Evolutionary conservation across 2,329 filamentous ascomycete genomes (phyloP), one percentile per base, ranked within the genome.

Genomic region (Cladophialophora bantiana): DNA sequence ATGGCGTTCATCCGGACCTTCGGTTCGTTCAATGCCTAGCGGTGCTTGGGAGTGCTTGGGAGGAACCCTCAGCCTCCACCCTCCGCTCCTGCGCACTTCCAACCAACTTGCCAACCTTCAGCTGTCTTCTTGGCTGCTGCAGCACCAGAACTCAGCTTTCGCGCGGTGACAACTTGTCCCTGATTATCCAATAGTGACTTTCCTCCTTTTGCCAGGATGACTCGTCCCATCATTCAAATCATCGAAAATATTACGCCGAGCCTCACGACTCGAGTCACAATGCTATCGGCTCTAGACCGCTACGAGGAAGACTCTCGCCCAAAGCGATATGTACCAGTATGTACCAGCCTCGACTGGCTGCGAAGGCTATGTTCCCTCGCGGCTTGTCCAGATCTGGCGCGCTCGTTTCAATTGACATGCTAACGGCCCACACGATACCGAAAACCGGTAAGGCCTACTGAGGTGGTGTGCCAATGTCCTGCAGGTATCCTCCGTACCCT

Each of bases 401-500:
- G n/a, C 18, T 5, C 50, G 45, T 34, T 26, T n/a, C 59, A 61
- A 32, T 26, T 40, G 45, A 35, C 59, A 56, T 35, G 10, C 59
- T 64, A 52, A 31, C 52, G 32, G 12, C 12, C 59, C 59, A 62
- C 59, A 50, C 59, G 59, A 45, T 35, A 15, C 52, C 50, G 36
- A 62, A 62, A 55, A 55, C 12, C 15, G 59, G 52, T 20, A 26
- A 26, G 31, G 48, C 40, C 34, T 40, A 50, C 36, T 31, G 15
- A 48, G 59, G 13, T 61, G 59, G 59, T 31, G 18, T 55, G 36
- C 26, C 55, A 32, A 64, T 26, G 42, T 48, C 35, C 31, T 59
- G 62, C 63, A 65, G 38, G 63, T 52, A 60, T 31, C 40, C 59
- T 40, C 12, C 40, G n/a, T 45, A 65, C 59, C 62, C 62, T 55